A percentile compares a stretch with the other conserved stretches of the same genome.
phyloP scores from a whole-genome alignment of 225 moss, liverwort and hornwort genomes.

The Neckera pumila region DNA sequence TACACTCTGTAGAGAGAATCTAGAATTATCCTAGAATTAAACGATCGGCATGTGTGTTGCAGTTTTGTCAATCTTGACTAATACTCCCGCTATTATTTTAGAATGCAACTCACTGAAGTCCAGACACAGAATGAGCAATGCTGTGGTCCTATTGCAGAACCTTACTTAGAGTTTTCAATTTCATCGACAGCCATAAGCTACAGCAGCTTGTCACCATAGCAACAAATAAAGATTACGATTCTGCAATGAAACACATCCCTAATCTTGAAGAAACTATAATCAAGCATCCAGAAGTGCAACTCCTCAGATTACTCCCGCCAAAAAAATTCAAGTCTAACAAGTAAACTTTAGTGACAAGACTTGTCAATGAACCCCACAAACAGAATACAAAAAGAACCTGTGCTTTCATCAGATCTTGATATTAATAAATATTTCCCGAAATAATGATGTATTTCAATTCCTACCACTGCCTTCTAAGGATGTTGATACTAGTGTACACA shows the following conservation, averaged over 20 bases:
- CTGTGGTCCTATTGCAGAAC: neutral
- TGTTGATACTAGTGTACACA: conserved; percentile 9
- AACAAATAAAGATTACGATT: neutral
- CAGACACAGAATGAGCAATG: neutral
- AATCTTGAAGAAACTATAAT: neutral
- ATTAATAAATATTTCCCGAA: neutral
- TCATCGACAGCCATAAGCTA: neutral
- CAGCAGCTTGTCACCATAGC: neutral
- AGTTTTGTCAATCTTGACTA: neutral
- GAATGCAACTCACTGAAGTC: neutral
- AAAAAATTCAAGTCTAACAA: neutral
- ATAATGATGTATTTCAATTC: neutral
- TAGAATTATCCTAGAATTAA: neutral
- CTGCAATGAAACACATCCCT: neutral
- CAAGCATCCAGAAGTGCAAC: neutral
- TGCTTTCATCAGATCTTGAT: neutral
- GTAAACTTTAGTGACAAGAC: too few relatives aligned
- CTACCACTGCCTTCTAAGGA: neutral
- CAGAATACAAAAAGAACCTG: neutral
- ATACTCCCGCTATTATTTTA: neutral
- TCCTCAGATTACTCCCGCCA: neutral
- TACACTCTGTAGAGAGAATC: neutral
- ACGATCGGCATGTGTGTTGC: neutral
- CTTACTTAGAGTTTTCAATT: neutral
- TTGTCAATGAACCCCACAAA: neutral